Base-by-base conservation (phyloP, 768 basidiomycete species). In the Suillus luteus region DNA sequence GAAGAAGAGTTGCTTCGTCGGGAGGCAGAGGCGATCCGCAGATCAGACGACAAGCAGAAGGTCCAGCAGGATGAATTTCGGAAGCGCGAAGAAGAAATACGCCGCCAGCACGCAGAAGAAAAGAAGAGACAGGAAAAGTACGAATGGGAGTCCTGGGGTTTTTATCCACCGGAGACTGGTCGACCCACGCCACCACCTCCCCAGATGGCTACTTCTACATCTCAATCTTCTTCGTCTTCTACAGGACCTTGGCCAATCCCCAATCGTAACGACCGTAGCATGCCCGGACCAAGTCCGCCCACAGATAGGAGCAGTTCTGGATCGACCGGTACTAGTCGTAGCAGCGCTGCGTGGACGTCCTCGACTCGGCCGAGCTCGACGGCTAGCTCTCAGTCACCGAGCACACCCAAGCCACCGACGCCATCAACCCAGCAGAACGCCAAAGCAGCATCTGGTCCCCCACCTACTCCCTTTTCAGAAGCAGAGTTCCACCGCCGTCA, bases 401-500 rank as follows among this genome's bases (percentile, higher is more conserved):
- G 64, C 52, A 68, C 71, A 51, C 68, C 68, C 55, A 75, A 72
- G 37, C 69, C 77, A 11, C 67, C 70, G 7, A 66, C 67, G 37
- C 69, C 77, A 9, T 67, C 70, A 10, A 65, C 67, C 44, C 63
- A 71, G 22, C 38, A 65, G 55, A 67, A 68, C 1, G 61, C 75
- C n/a, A 68, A 69, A n/a, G 46, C 69, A 15, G 68, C 67, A 49
- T 55, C 75, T 5, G 64, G 64, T 59, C 66, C 68, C 8, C 71
- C 68, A 19, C 69, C n/a, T n/a, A 10, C 72, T 22, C 59, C 73
- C 40, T 44, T 71, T 15, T 66, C 79, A 12, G 83, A 87, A 65
- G 79, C 81, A 5, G 87, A 90, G 60, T 86, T 88, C 83, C 77
- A 81, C 22, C 84, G 87, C 37, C 84, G 84, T 17, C 86, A 89